Conservation (phyloP, 1,284 basidiomycete genomes). For the Dichomitus squalens region DNA sequence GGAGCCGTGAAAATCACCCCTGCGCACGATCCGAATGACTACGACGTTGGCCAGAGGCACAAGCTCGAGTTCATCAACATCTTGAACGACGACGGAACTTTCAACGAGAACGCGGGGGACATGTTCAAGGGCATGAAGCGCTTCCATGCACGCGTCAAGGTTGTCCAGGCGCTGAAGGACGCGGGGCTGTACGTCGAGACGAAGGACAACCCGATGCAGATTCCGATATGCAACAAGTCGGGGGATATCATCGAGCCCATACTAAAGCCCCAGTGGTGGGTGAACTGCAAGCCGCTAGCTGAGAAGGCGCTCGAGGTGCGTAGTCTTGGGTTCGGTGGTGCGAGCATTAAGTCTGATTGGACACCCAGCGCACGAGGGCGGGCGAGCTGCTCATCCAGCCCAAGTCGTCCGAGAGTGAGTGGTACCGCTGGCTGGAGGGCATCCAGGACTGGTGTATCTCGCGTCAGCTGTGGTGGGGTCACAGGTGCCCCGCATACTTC, state of each 20-base stretch:
- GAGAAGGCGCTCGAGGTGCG: conserved; percentile 85
- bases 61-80: conserved; percentile 95
- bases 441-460: conserved; percentile 99
- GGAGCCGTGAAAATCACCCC: conserved; percentile 99
- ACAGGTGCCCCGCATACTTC: conserved; percentile 95
- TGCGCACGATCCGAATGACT: conserved; percentile 98
- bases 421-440: conserved; percentile 95
- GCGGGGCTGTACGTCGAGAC: conserved; percentile 88
- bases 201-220: conserved; percentile 95
- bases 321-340: not conserved
- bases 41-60: conserved; percentile 91
- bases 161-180: conserved; percentile 87
- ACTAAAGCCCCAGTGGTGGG: conserved; percentile 99
- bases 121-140: conserved; percentile 93
- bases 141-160: conserved; percentile 89
- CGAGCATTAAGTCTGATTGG: not conserved
- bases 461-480: conserved; percentile 99
- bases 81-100: conserved; percentile 96
- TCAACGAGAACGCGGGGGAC: conserved; percentile 89
- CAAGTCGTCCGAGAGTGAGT: conserved; percentile 88
- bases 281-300: conserved; percentile 91
- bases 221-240: conserved; percentile 94
- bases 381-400: conserved; percentile 88
- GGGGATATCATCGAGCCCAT: conserved; percentile 97
- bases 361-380: conserved; percentile 73